Conservation (phyloP, 805 yeast species). For the Spencermartinsiella europaea region DNA sequence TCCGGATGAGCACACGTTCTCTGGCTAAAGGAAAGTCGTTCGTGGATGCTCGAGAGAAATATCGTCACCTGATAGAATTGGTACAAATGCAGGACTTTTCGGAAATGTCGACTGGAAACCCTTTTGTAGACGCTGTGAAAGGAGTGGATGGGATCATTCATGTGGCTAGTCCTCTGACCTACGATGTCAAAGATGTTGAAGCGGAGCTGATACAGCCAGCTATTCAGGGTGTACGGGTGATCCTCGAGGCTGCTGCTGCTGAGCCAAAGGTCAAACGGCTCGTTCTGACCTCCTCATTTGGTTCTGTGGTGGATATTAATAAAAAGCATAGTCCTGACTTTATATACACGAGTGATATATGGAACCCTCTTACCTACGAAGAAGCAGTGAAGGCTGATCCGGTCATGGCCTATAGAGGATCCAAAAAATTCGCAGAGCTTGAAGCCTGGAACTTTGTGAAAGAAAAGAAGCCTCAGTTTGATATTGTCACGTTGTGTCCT, state of each 20-base stretch:
- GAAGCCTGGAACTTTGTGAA: slow-evolving; percentile 51
- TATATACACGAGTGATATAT: slow-evolving; percentile 26
- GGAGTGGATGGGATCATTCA: slow-evolving; percentile 30
- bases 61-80: slow-evolving; percentile 12
- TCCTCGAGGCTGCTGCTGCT: slow-evolving; percentile 35
- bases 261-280: slow-evolving; percentile 40
- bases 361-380: slow-evolving; percentile 36
- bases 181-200: slow-evolving; percentile 31
- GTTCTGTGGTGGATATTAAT: slow-evolving; percentile 6
- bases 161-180: slow-evolving; percentile 38
- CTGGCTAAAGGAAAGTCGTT: slow-evolving; percentile 37
- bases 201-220: slow-evolving; percentile 42
- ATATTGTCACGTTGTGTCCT: slow-evolving; percentile 27
- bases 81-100: neutral
- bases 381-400: slow-evolving; percentile 18
- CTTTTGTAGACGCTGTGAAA: neutral
- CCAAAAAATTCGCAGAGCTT: slow-evolving; percentile 53
- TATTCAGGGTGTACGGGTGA: slow-evolving; percentile 40
- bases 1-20: slow-evolving; percentile 44
- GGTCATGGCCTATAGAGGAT: slow-evolving; percentile 27
- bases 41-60: slow-evolving; percentile 6
- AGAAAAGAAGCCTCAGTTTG: slow-evolving; percentile 23
- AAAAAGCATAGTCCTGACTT: slow-evolving; percentile 37
- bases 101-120: neutral
- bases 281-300: slow-evolving; percentile 44